Conservation (phyloP, 495 filamentous ascomycete species). For the Penicillium egyptiacum region DNA sequence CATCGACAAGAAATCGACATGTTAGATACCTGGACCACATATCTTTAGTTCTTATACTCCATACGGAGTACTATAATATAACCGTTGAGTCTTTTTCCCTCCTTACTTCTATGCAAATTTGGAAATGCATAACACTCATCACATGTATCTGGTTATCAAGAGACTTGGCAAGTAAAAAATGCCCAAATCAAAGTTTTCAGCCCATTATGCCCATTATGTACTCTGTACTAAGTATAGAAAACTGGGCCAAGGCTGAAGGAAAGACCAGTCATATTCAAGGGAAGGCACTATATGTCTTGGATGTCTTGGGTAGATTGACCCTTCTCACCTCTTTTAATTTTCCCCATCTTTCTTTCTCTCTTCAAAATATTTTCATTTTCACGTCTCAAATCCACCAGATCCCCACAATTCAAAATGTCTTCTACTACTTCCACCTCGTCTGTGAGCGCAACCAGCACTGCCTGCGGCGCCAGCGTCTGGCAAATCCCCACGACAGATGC, state of each 20-base stretch:
- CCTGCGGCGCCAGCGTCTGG: slow-evolving; percentile 37
- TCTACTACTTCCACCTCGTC: slow-evolving; percentile 22
- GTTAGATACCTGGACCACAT: background rate
- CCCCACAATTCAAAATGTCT: slow-evolving; percentile 18
- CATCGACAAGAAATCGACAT: background rate
- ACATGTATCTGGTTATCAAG: slow-evolving; percentile 6
- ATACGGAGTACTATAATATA: background rate
- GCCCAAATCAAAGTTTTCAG: slow-evolving; percentile 3
- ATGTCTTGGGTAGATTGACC: slow-evolving; percentile 6
- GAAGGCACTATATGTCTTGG: slow-evolving; percentile 9
- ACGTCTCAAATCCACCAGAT: background rate
- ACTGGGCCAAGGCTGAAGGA: background rate
- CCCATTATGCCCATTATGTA: background rate
- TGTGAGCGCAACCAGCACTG: slow-evolving; percentile 24
- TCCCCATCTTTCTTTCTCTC: background rate
- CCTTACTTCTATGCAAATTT: background rate
- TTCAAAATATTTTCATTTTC: background rate
- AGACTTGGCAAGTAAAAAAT: too few relatives aligned
- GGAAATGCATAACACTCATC: slow-evolving; percentile 1
- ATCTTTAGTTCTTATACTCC: background rate
- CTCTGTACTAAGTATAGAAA: slow-evolving; percentile 9
- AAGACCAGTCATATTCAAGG: slow-evolving; percentile 10
- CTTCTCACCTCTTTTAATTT: background rate
- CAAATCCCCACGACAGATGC: slow-evolving; percentile 44
- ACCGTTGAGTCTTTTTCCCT: background rate